phyloP scores from a whole-genome alignment of 208 protist genomes.

The Naegleria gruberi region DNA sequence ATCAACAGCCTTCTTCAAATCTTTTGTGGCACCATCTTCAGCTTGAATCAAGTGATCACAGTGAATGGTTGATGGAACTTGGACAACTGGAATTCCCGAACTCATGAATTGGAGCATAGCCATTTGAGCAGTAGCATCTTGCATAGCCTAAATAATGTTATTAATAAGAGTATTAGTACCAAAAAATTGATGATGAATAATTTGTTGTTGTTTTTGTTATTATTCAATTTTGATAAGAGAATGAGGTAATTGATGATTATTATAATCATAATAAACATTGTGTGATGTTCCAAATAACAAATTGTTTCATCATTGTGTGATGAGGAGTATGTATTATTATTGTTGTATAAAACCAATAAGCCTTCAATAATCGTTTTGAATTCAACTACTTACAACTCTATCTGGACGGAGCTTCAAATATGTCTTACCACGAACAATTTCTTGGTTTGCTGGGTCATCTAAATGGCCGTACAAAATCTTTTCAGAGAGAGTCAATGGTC shows the following conservation, averaged over 20 bases:
- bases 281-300: too few relatives aligned
- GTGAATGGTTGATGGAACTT: conserved; percentile 68
- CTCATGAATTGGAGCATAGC: conserved; percentile 73
- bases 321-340: too few relatives aligned
- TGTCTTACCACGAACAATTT: conserved; percentile 55
- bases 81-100: conserved; percentile 51
- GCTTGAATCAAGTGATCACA: conserved; percentile 77
- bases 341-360: background rate
- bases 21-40: conserved; percentile 35
- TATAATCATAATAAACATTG: too few relatives aligned
- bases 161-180: too few relatives aligned
- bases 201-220: too few relatives aligned
- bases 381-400: conserved; percentile 47
- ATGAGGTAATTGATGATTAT: too few relatives aligned
- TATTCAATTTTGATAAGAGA: too few relatives aligned
- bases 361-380: conserved; percentile 64
- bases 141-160: background rate
- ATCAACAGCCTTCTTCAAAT: conserved; percentile 37
- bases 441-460: conserved; percentile 47
- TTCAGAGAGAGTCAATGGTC: conserved; percentile 58
- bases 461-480: conserved; percentile 68
- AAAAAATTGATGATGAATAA: too few relatives aligned
- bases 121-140: conserved; percentile 69
- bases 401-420: conserved; percentile 66
- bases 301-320: too few relatives aligned